Base-by-base conservation (phyloP, 495 filamentous ascomycete species). In the Tetracladium setigerum region DNA sequence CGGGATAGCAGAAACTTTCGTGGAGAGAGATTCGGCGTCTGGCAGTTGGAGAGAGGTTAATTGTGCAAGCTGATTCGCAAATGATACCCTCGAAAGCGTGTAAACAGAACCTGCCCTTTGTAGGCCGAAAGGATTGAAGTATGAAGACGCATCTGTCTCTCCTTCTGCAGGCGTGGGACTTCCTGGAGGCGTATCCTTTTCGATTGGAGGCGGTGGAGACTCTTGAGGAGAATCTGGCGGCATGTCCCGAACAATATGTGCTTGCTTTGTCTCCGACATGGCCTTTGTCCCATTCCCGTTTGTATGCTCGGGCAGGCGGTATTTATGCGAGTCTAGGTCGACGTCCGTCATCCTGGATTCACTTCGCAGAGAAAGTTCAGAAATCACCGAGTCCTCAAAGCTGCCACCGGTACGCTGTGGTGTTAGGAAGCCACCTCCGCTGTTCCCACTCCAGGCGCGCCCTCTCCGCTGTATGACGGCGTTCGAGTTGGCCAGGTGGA, bases 51-150 rank as follows among this genome's bases (percentile, higher is more conserved):
- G 78, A 33, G 87, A 87, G 1, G 87, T 94, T 27, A 95, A 70
- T 53, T 91, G 86, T 14, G 86, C 83, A 18, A 96, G 77, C 62
- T 98, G 92, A 52, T 87, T 89, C 18, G 86, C 83, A 58, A 98
- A 95, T 0, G 89, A 92, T 33, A 81, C 82, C 30, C 89, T 82
- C 5, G 88, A 92, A 50, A 98, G 76, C 0, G 91, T 92, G 62
- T 88, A 95, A 19, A 94, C 83, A 4, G 89, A 94, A 14, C 83
- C 79, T 4, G 86, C 69, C n/a, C 87, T 74, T 9, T 71, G 67
- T 27, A 77, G 64, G 15, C 74, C 71, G 15, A 78, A 66, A 4
- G 74, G 72, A 40, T 75, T 79, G 45, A 77, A 77, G 27, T 55
- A 69, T 46, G 40, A 68, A 11, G 53, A 53, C 12, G 61, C 57